These are phyloP conservation scores for Yarrowia sp. DNA, from an alignment of 805 yeast species.

Conservation along the genomic window DNA sequence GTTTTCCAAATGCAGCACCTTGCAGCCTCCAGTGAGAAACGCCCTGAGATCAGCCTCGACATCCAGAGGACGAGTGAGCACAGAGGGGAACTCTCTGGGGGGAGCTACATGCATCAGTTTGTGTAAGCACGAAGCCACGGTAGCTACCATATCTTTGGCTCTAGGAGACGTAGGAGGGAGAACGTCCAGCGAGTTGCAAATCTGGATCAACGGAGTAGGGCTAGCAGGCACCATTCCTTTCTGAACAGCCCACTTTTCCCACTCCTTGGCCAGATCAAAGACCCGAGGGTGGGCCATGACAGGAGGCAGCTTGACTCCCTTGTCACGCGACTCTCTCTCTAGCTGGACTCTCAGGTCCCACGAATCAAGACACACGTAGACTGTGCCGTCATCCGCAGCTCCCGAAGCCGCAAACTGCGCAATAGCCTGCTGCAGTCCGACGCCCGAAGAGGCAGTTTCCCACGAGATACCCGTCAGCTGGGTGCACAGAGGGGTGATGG, in stretches of 20 bases:
- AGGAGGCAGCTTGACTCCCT: conserved; percentile 71
- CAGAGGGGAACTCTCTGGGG: conserved; percentile 59
- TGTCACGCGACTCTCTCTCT: conserved; percentile 81
- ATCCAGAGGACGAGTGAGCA: conserved; percentile 78
- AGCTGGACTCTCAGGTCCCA: conserved; percentile 80
- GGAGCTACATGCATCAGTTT: conserved; percentile 59
- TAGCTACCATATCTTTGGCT: conserved; percentile 56
- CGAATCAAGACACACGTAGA: conserved; percentile 67
- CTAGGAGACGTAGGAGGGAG: conserved; percentile 53
- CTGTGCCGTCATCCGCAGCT: conserved; percentile 1
- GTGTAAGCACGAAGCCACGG: conserved; percentile 16
- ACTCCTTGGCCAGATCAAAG: conserved; percentile 80
- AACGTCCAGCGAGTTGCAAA: conserved; percentile 47
- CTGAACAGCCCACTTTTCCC: conserved; percentile 65
- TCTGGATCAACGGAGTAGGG: conserved; percentile 56
- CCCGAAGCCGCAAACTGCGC: conserved; percentile 56
- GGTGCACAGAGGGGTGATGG: conserved; percentile 61
- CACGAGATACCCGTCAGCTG: conserved; percentile 61
- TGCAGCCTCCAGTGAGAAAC: conserved; percentile 74
- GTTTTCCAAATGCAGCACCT: conserved; percentile 79
- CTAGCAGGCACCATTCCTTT: conserved; percentile 6
- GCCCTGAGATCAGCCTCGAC: conserved; percentile 72
- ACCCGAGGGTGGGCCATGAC: conserved; percentile 77
- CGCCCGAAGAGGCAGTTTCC: conserved; percentile 66
- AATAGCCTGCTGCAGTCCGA: conserved; percentile 69